Evolutionary conservation across 768 basidiomycete species (phyloP), one percentile per base, ranked within the genome.

Genomic region (Kondoa subrosea): DNA sequence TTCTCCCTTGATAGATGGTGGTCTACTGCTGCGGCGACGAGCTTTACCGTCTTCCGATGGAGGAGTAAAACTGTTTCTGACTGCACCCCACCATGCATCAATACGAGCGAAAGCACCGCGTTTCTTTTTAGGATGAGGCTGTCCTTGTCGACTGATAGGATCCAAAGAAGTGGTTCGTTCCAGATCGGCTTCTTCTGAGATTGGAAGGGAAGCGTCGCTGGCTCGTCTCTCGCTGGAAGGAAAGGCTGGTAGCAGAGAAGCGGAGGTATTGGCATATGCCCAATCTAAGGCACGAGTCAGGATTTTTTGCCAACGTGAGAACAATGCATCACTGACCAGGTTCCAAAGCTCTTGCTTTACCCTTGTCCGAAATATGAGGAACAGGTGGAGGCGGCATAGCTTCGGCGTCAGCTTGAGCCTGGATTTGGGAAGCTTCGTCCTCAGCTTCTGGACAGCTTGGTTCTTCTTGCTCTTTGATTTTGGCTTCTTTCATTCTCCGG

Each of bases 401-500:
- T 2, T 57, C 56, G 8, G 57, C 50, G 61, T 57, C 67, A 2
- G 59, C 65, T 69, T 40, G 56, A 21, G 68, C 56, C 21, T 27
- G 4, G 33, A 40, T 66, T 26, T 34, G 56, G 4, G 63, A 66
- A 40, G 26, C 60, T 30, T 66, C 67, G n/a, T n/a, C n/a, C n/a
- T n/a, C n/a, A n/a, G n/a, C n/a, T n/a, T n/a, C n/a, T n/a, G n/a
- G n/a, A n/a, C n/a, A n/a, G n/a, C n/a, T n/a, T 1, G 70, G 64
- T 64, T 79, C 79, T 50, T 21, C 40, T 21, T 50, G 40, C 0
- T 78, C 75, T 25, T 75, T 64, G 26, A 79, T 75, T 70, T 79
- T 79, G 34, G 76, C 78, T 62, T 78, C 77, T 70, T 79, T 79
- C 74, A 76, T 75, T 69, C 74, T 71, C 61, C 78, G 75, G 72